A percentile compares a stretch with the other conserved stretches of the same genome.
Evolutionary conservation across 176 grass and related monocot genomes (phyloP).

Genomic region (Leersia perrieri): DNA sequence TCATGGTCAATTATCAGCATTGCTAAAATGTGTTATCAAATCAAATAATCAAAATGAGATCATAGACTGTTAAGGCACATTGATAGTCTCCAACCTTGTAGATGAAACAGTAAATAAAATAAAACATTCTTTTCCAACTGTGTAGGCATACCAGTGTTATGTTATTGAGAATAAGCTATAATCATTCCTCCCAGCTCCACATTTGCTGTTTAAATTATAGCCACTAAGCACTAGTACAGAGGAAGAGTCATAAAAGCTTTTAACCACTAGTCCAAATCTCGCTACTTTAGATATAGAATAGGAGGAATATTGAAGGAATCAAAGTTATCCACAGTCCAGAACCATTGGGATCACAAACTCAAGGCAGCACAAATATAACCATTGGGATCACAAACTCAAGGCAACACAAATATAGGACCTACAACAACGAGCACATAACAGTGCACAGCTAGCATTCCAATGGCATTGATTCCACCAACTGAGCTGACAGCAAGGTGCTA

Average conservation of each 20-base stretch:
- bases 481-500: neutral
- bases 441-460: neutral
- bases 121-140: neutral
- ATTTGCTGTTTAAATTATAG: neutral
- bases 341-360: neutral
- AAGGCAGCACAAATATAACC: neutral
- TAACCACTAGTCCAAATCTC: neutral
- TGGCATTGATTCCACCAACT: slow-evolving; percentile 3
- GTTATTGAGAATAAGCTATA: neutral
- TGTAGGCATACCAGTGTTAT: neutral
- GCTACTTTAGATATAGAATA: neutral
- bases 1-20: neutral
- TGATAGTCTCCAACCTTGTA: neutral
- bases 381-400: neutral
- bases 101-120: neutral
- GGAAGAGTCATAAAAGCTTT: neutral
- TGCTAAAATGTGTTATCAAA: neutral
- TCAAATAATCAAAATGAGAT: neutral
- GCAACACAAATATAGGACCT: too few species aligned
- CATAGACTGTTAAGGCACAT: neutral
- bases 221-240: neutral
- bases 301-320: neutral
- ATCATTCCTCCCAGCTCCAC: neutral
- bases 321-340: neutral
- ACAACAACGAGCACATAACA: neutral